Evolutionary conservation across 148 eudicot species (phyloP).

Genomic region (Camellia lanceoleosa): DNA sequence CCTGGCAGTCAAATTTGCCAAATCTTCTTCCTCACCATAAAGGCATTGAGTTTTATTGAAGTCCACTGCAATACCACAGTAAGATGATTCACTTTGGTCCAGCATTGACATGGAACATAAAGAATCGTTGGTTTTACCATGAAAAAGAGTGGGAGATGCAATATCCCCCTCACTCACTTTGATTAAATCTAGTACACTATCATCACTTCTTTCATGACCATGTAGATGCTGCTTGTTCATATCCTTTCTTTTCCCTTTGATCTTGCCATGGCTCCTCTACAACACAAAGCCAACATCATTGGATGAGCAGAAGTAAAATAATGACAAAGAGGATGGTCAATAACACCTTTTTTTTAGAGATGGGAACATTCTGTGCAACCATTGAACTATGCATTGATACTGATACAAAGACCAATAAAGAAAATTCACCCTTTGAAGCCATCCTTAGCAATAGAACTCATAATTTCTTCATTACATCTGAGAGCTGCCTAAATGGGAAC

Average conservation of each 20-base stretch:
- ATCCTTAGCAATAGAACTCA: background rate
- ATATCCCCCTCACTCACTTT: conserved; percentile 31
- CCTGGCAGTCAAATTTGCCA: conserved; percentile 19
- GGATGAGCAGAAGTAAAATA: conserved; percentile 3
- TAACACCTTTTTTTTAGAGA: background rate
- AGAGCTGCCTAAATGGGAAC: background rate
- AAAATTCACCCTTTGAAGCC: background rate
- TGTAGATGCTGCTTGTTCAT: conserved; percentile 21
- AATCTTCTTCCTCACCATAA: conserved; percentile 24
- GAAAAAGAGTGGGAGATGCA: conserved; percentile 22
- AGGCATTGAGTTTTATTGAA: conserved; percentile 14
- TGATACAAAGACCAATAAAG: no score
- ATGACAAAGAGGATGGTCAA: background rate
- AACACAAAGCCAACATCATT: conserved; percentile 16
- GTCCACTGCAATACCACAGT: conserved; percentile 24
- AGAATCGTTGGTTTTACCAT: conserved; percentile 26
- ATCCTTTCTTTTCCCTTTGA: conserved; percentile 47
- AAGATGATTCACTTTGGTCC: conserved; percentile 34
- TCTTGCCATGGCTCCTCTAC: conserved; percentile 39
- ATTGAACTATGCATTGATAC: no score
- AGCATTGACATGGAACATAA: conserved; percentile 22
- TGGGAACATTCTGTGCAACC: no score
- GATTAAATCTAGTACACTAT: conserved; percentile 26
- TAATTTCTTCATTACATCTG: background rate
- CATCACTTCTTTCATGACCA: conserved; percentile 28